A percentile compares a stretch with the other conserved stretches of the same genome.
Conservation (phyloP, 345 rosid genomes). For the Adansonia digitata region DNA sequence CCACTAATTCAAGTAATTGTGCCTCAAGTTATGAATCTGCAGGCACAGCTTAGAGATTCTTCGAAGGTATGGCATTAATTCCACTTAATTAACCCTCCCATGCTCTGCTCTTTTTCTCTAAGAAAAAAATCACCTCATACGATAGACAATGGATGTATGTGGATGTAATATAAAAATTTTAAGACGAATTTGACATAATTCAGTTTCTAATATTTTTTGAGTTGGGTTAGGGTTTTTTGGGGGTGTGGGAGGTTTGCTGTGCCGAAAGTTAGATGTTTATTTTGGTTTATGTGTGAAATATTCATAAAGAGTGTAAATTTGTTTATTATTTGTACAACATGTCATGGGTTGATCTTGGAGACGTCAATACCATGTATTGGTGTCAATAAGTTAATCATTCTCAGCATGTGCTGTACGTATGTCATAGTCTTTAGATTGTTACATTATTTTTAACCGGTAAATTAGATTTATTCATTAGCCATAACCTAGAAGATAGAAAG, state of each 20-base stretch:
- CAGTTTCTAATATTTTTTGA: not conserved
- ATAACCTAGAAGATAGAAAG: too few species aligned
- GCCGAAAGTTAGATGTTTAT: slow-evolving; percentile 6
- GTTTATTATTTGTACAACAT: not conserved
- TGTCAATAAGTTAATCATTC: not conserved
- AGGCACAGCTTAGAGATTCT: slow-evolving; percentile 76
- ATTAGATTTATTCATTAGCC: too few species aligned
- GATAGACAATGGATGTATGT: not conserved
- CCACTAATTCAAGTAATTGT: slow-evolving; percentile 92
- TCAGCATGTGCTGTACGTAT: too few species aligned
- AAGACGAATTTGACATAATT: not conserved
- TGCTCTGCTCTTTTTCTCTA: not conserved
- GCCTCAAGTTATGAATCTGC: slow-evolving; percentile 81
- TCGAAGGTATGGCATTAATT: slow-evolving; percentile 56
- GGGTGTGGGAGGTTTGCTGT: not conserved
- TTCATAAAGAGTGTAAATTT: too few species aligned
- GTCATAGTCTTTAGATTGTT: too few species aligned
- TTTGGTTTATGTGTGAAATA: too few species aligned
- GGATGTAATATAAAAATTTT: not conserved
- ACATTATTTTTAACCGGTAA: too few species aligned
- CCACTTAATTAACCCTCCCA: not conserved
- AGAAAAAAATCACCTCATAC: not conserved
- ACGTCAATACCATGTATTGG: not conserved
- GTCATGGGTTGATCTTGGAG: not conserved
- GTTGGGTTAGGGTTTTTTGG: not conserved